Percentiles rank a stretch among this genome's conserved stretches.
These are phyloP conservation scores for Fusarium pininemorale DNA, from an alignment of 2,329 filamentous ascomycete genomes.

Conservation along the genomic window DNA sequence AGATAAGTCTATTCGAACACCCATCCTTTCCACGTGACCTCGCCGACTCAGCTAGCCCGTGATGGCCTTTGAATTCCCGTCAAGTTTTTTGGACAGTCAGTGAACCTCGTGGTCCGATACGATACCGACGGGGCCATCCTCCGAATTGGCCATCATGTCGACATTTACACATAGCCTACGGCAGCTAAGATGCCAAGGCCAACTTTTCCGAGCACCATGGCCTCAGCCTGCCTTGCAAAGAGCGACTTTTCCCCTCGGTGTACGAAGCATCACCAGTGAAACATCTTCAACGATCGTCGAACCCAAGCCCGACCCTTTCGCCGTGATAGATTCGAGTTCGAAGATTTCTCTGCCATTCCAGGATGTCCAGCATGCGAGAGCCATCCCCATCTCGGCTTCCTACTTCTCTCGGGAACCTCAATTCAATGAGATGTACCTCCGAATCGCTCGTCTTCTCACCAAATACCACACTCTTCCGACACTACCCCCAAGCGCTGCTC, in stretches of 20 bases:
- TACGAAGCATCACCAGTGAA: slow-evolving; percentile 43
- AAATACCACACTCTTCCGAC: slow-evolving; percentile 79
- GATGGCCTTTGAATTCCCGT: slow-evolving; percentile 25
- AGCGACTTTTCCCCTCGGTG: slow-evolving; percentile 37
- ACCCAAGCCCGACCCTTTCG: slow-evolving; percentile 21
- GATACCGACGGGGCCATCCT: slow-evolving; percentile 38
- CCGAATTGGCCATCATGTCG: slow-evolving; percentile 47
- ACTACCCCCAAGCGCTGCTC: slow-evolving; percentile 70
- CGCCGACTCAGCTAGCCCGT: slow-evolving; percentile 12
- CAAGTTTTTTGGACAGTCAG: slow-evolving; percentile 42
- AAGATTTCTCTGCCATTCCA: slow-evolving; percentile 44
- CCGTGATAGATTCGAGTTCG: slow-evolving; percentile 28
- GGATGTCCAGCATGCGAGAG: slow-evolving; percentile 66
- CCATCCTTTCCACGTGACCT: slow-evolving; percentile 39
- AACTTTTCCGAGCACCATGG: slow-evolving; percentile 45
- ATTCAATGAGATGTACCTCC: slow-evolving; percentile 86
- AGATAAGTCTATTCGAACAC: neutral
- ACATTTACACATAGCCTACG: slow-evolving; percentile 48
- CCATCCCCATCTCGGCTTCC: slow-evolving; percentile 86
- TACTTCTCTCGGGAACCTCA: slow-evolving; percentile 90
- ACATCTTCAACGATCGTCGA: slow-evolving; percentile 19
- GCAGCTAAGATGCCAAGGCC: slow-evolving; percentile 49
- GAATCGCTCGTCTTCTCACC: slow-evolving; percentile 75
- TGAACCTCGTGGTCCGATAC: slow-evolving; percentile 34
- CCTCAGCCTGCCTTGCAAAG: slow-evolving; percentile 39